These are phyloP conservation scores for Mercurialis annua DNA, from an alignment of 345 rosid genomes.

Conservation along the genomic window DNA sequence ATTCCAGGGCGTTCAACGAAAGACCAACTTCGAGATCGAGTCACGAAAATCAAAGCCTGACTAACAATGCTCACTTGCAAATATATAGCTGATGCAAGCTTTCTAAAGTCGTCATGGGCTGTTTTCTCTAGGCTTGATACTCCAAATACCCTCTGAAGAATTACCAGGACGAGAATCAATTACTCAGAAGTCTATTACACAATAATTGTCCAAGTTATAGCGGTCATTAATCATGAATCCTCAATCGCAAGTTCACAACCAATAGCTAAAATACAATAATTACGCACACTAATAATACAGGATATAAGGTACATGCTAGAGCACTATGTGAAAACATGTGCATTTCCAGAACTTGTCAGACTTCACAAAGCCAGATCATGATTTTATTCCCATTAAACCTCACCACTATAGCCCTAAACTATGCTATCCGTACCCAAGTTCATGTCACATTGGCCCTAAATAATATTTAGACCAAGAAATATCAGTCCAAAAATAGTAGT, in stretches of 20 bases:
- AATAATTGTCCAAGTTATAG: too few relatives aligned
- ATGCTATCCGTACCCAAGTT: too few relatives aligned
- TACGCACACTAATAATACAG: conserved; percentile 6
- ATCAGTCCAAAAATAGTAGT: too few relatives aligned
- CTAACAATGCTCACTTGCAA: conserved; percentile 96
- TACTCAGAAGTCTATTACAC: too few relatives aligned
- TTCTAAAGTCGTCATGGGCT: conserved; percentile 82
- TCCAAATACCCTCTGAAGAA: conserved; percentile 66
- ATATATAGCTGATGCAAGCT: conserved; percentile 96
- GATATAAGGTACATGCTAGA: not conserved
- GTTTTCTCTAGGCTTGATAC: conserved; percentile 86
- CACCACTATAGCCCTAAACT: not conserved
- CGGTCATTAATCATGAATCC: too few relatives aligned
- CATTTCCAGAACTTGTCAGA: not conserved
- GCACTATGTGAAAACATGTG: not conserved
- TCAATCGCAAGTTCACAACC: conserved; percentile 2
- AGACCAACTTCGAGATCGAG: conserved; percentile 95
- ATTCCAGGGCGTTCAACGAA: conserved; percentile 91
- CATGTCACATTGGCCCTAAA: too few relatives aligned
- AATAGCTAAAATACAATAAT: not conserved
- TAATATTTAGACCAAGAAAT: too few relatives aligned
- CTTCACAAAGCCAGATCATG: not conserved
- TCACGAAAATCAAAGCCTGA: conserved; percentile 96
- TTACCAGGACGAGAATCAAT: conserved; percentile 17
- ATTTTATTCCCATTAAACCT: not conserved